Percentiles rank a stretch among this genome's conserved stretches.
phyloP scores from a whole-genome alignment of 345 rosid species.

The Noccaea bulbosa region DNA sequence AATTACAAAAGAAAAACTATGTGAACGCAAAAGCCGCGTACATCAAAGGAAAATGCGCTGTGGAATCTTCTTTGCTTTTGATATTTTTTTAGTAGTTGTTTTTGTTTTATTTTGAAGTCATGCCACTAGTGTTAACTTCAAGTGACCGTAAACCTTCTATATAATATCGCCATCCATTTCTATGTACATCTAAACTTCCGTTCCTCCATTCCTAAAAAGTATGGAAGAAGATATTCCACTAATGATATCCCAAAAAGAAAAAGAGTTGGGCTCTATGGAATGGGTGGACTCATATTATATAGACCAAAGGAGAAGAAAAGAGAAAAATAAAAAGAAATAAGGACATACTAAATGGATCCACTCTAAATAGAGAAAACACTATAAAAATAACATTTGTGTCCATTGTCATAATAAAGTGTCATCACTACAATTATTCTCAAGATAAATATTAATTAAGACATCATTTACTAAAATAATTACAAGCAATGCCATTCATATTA shows the following conservation, averaged over 20 bases:
- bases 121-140: constrained; percentile 9
- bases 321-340: not conserved
- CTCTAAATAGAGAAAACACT: no score
- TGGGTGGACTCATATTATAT: not conserved
- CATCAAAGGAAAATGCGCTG: constrained; percentile 20
- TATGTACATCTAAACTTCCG: not conserved
- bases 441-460: no score
- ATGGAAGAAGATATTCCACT: constrained; percentile 1
- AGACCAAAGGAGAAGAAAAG: not conserved
- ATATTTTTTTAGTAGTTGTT: not conserved
- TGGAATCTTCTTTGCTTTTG: constrained; percentile 35
- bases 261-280: constrained; percentile 11
- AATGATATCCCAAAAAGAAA: constrained; percentile 34
- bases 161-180: not conserved
- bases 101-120: not conserved
- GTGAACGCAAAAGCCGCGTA: constrained; percentile 34
- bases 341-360: not conserved
- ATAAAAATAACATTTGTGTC: no score
- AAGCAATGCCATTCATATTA: no score
- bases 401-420: no score
- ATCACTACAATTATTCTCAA: no score
- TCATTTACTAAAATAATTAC: no score
- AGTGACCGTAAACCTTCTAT: constrained; percentile 6
- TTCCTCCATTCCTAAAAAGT: constrained; percentile 1
- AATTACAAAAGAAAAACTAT: not conserved